Base-by-base conservation (phyloP, 768 basidiomycete species). In the Amanita jacksonii region DNA sequence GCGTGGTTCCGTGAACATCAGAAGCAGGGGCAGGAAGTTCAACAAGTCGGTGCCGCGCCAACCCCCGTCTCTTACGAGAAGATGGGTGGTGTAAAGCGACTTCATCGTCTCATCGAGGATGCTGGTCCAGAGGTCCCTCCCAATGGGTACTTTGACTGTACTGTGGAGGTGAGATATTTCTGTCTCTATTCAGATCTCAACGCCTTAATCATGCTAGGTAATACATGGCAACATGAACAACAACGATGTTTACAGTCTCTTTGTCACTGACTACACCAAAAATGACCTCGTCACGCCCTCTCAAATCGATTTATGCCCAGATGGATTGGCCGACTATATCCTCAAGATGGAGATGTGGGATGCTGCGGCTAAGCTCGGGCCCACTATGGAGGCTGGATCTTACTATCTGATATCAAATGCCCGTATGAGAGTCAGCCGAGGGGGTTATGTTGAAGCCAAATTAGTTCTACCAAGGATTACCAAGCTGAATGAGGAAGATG, bases 221-320 rank as follows among this genome's bases (percentile, higher is more conserved):
- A 46, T 82, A 8, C 57, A 70, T 41, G 68, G 62, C 7, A 63
- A 69, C 38, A 18, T 48, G 37, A 70, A 65, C 46, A 53, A 62
- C n/a, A 58, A 61, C 27, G 57, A 51, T 5, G 61, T 69, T 2
- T 66, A 69, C 46, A 68, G 59, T 23, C 47, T 84, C 9, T 81
- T 74, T 55, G 77, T 81, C 40, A 83, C 82, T 1, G 82, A 85
- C 51, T 83, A 81, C 53, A 79, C 81, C 5, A 51, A 48, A 32
- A 76, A 74, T 43, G 38, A 59, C 4, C 47, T 50, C 5, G 52
- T 67, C 33, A 45, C 44, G 3, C 53, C 62, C 12, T 49, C 65
- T n/a, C 60, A 65, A 42, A 61, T 64, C 5, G 41, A 58, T 34
- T 77, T 72, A 72, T 79, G 74, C 54, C 65, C 72, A 8, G 54